These are phyloP conservation scores for Lindgomyces ingoldianus DNA, from an alignment of 495 filamentous ascomycete genomes.

Conservation along the genomic window DNA sequence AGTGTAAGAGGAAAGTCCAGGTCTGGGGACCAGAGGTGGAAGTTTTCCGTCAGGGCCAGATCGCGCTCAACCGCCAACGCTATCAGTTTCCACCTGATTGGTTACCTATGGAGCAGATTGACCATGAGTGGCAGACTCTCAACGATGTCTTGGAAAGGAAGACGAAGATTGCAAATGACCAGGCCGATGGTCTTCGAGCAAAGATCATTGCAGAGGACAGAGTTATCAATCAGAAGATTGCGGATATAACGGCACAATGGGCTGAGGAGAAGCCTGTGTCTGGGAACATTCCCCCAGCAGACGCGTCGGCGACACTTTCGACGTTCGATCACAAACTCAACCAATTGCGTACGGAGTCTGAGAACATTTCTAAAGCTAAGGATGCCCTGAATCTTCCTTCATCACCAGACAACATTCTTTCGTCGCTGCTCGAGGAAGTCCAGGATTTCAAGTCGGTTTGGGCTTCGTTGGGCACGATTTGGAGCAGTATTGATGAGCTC, in stretches of 20 bases:
- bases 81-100: slow-evolving; percentile 93
- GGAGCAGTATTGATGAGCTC: slow-evolving; percentile 93
- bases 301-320: slow-evolving; percentile 75
- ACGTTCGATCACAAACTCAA: slow-evolving; percentile 82
- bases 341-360: slow-evolving; percentile 76
- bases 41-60: slow-evolving; percentile 91
- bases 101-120: slow-evolving; percentile 91
- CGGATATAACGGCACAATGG: slow-evolving; percentile 80
- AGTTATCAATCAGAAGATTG: slow-evolving; percentile 82
- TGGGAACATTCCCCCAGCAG: slow-evolving; percentile 83
- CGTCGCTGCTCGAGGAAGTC: slow-evolving; percentile 86
- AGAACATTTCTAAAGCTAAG: slow-evolving; percentile 94
- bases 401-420: slow-evolving; percentile 72
- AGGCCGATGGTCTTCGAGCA: slow-evolving; percentile 91
- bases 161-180: slow-evolving; percentile 89
- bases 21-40: slow-evolving; percentile 95
- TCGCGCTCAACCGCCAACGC: slow-evolving; percentile 80
- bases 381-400: slow-evolving; percentile 90
- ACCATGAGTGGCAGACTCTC: slow-evolving; percentile 86
- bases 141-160: slow-evolving; percentile 87
- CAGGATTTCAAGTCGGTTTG: slow-evolving; percentile 99
- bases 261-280: slow-evolving; percentile 95
- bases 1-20: slow-evolving; percentile 88
- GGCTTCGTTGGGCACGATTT: slow-evolving; percentile 90
- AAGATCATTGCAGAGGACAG: slow-evolving; percentile 95